These are phyloP conservation scores for Saccharomycopsis sp. DNA, from an alignment of 805 yeast genomes.

Conservation along the genomic window DNA sequence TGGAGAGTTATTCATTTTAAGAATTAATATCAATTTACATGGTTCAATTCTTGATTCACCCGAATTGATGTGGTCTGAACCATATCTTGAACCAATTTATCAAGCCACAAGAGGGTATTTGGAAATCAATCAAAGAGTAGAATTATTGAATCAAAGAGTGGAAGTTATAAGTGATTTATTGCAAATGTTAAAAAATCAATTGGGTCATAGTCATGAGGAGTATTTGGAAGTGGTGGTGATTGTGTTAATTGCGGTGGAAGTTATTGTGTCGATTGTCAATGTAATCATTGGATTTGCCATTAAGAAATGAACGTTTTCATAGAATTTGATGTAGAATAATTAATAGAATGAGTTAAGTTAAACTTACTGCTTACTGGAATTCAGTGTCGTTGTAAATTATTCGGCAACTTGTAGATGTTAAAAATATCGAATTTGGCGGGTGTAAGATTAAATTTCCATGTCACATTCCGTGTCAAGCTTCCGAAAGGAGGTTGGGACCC, in stretches of 20 bases:
- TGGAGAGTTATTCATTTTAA: slow-evolving; percentile 85
- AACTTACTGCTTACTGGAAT: too few relatives aligned
- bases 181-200: slow-evolving; percentile 94
- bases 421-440: too few relatives aligned
- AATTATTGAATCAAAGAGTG: slow-evolving; percentile 77
- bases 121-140: slow-evolving; percentile 90
- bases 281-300: slow-evolving; percentile 42
- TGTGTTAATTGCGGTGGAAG: slow-evolving; percentile 84
- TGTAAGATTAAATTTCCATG: too few relatives aligned
- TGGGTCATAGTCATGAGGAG: slow-evolving; percentile 91
- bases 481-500: too few relatives aligned
- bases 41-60: slow-evolving; percentile 93
- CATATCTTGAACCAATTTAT: slow-evolving; percentile 93
- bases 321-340: too few relatives aligned
- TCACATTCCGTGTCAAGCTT: too few relatives aligned
- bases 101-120: slow-evolving; percentile 94
- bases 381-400: too few relatives aligned
- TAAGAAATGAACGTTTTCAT: not conserved
- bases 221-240: slow-evolving; percentile 87
- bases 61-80: slow-evolving; percentile 98
- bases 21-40: slow-evolving; percentile 73
- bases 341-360: too few relatives aligned
- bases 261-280: slow-evolving; percentile 76
- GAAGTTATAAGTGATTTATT: slow-evolving; percentile 90
- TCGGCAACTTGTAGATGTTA: too few relatives aligned